Conservation (phyloP, 2,329 filamentous ascomycete species). For the Penicillium sp. region DNA sequence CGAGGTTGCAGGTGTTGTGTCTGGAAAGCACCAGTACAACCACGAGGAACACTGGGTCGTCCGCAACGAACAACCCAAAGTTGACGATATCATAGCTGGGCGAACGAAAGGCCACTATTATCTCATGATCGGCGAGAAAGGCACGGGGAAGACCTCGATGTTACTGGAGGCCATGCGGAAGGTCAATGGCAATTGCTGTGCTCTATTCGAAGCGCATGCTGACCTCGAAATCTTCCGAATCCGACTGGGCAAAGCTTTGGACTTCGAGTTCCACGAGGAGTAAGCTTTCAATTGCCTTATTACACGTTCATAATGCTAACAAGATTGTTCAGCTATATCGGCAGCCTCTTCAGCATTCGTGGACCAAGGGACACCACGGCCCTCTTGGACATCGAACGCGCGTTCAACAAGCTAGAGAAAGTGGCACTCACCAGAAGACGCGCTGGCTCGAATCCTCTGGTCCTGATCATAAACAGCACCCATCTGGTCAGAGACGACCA, state of each 20-base stretch:
- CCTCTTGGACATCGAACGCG: slow-evolving; percentile 89
- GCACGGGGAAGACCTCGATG: slow-evolving; percentile 96
- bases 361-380: slow-evolving; percentile 90
- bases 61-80: slow-evolving; percentile 74
- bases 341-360: slow-evolving; percentile 89
- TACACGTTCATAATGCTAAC: slow-evolving; percentile 9
- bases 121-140: slow-evolving; percentile 90
- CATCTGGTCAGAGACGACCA: slow-evolving; percentile 90
- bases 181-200: slow-evolving; percentile 80
- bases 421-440: slow-evolving; percentile 70
- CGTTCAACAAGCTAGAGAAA: slow-evolving; percentile 97
- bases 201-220: slow-evolving; percentile 95
- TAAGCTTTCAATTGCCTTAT: slow-evolving; percentile 48
- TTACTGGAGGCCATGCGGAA: slow-evolving; percentile 93
- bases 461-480: slow-evolving; percentile 93
- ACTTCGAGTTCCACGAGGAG: slow-evolving; percentile 97
- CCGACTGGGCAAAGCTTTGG: slow-evolving; percentile 84
- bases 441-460: slow-evolving; percentile 64
- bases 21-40: slow-evolving; percentile 39
- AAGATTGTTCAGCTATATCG: slow-evolving; percentile 58
- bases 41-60: slow-evolving; percentile 71
- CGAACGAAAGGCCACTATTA: slow-evolving; percentile 78
- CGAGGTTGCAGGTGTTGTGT: slow-evolving; percentile 65
- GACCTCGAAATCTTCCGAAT: slow-evolving; percentile 95
- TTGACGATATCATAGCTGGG: slow-evolving; percentile 81